Evolutionary conservation across 768 basidiomycete genomes (phyloP), one percentile per base, ranked within the genome.

Genomic region (Amanita thiersii): DNA sequence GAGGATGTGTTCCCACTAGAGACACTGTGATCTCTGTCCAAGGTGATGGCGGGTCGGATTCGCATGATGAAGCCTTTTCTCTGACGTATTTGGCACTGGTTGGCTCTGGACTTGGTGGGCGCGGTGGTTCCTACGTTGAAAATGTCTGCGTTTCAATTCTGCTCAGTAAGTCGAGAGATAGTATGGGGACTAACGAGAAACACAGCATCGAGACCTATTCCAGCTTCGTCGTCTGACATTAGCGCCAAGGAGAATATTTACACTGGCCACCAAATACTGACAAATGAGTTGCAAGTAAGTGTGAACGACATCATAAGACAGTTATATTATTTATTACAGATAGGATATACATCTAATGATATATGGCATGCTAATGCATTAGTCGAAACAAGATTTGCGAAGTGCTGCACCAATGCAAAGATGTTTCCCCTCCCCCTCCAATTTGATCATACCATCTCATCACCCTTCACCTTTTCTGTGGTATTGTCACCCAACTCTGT

Each of bases 1-100:
- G 63, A 1, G 86, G 81, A 53, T 89, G 88, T 1, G 73, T 72
- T 10, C 88, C 88, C 0, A 91, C 84, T 5, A 91, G 69, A 45
- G 75, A 64, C 29, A 91, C 81, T 4, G 63, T 59, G 11, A 91
- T 64, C 24, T 67, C 57, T 8, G 58, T 49, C 69, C 69, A 67
- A 23, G 59, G 56, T n/a, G n/a, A n/a, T 17, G 50, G 37, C 7
- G 34, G 39, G 11, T 35, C 34, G 17, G 43, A 29, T 26, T 46
- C 45, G 19, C 56, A 35, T 15, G 44, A 17, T 26, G n/a, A n/a
- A n/a, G n/a, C n/a, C n/a, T 30, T 11, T 3, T 66, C 62, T 10
- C 80, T 71, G 11, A 55, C 48, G 52, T 78, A 86, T 0, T 62
- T 64, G 1, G 68, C 61, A 5, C 67, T 48, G 0, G 81, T 81